phyloP scores from a whole-genome alignment of 1,139 yeast species.

The Yamadazyma buinensis region DNA sequence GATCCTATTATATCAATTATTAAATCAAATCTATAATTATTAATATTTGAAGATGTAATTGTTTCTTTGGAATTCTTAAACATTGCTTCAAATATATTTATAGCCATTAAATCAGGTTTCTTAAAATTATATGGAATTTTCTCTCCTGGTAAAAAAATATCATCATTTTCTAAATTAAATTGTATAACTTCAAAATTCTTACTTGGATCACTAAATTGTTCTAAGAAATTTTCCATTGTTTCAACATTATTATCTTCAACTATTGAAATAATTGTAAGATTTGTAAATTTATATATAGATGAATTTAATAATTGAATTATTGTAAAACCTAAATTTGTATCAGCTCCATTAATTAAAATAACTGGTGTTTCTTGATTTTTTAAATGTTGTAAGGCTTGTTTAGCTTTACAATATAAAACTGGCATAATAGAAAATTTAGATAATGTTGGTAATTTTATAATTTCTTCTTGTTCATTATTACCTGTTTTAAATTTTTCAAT shows the following conservation, averaged over 20 bases:
- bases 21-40: slow-evolving; percentile 32
- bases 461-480: background rate
- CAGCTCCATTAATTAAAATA: slow-evolving; percentile 43
- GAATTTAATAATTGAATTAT: slow-evolving; percentile 31
- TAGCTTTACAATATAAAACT: slow-evolving; percentile 37
- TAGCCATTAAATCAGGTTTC: slow-evolving; percentile 38
- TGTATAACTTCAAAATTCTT: slow-evolving; percentile 24
- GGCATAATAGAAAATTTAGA: slow-evolving; percentile 37
- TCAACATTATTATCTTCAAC: slow-evolving; percentile 24
- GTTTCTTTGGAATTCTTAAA: slow-evolving; percentile 20
- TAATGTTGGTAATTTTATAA: slow-evolving; percentile 21
- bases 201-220: slow-evolving; percentile 19
- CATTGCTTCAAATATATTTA: slow-evolving; percentile 35
- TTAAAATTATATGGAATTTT: slow-evolving; percentile 32
- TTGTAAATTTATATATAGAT: slow-evolving; percentile 21
- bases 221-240: slow-evolving; percentile 22
- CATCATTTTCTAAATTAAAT: slow-evolving; percentile 35
- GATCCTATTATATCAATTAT: slow-evolving; percentile 42
- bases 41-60: slow-evolving; percentile 20
- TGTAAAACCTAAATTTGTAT: slow-evolving; percentile 37
- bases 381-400: slow-evolving; percentile 32
- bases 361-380: slow-evolving; percentile 18
- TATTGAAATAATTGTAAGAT: slow-evolving; percentile 28
- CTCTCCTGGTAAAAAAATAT: slow-evolving; percentile 37
- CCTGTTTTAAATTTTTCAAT: slow-evolving; percentile 3